A percentile compares a stretch with the other conserved stretches of the same genome.
phyloP scores from a whole-genome alignment of 768 basidiomycete species.

The Cytidiella melzeri region DNA sequence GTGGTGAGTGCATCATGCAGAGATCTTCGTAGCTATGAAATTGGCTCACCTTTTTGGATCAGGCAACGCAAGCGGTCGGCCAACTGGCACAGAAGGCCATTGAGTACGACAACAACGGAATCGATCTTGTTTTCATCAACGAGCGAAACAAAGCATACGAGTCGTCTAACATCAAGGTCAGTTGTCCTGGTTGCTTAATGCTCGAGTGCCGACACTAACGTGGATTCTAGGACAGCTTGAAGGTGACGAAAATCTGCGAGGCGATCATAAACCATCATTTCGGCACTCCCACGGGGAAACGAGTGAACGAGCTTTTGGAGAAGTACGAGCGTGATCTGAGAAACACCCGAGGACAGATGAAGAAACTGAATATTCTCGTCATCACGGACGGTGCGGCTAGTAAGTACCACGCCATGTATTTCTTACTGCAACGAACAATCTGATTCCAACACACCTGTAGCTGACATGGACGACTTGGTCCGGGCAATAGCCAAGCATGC shows the following conservation, averaged over 20 bases:
- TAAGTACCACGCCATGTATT: conserved; percentile 23
- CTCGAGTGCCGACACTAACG: no score
- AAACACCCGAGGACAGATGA: conserved; percentile 24
- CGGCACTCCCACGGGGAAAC: conserved; percentile 39
- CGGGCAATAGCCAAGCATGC: no score
- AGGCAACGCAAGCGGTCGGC: conserved; percentile 43
- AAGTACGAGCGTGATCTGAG: conserved; percentile 33
- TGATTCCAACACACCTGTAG: no score
- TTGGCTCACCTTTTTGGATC: no score
- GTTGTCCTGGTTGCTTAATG: no score
- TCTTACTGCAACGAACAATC: no score
- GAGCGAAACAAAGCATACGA: conserved; percentile 14
- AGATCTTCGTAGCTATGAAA: no score
- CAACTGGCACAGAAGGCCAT: conserved; percentile 42
- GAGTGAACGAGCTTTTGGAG: conserved; percentile 33
- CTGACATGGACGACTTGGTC: no score
- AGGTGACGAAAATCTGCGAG: no score
- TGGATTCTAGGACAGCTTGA: no score
- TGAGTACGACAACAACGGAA: conserved; percentile 49
- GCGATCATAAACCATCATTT: conserved; percentile 39
- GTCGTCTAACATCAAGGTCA: no score
- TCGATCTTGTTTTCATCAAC: conserved; percentile 61
- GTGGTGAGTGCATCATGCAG: no score
- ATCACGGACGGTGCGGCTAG: conserved; percentile 62
- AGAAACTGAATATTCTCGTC: conserved; percentile 50